Evolutionary conservation across 768 basidiomycete genomes (phyloP).

Genomic region (Epithele typhae): DNA sequence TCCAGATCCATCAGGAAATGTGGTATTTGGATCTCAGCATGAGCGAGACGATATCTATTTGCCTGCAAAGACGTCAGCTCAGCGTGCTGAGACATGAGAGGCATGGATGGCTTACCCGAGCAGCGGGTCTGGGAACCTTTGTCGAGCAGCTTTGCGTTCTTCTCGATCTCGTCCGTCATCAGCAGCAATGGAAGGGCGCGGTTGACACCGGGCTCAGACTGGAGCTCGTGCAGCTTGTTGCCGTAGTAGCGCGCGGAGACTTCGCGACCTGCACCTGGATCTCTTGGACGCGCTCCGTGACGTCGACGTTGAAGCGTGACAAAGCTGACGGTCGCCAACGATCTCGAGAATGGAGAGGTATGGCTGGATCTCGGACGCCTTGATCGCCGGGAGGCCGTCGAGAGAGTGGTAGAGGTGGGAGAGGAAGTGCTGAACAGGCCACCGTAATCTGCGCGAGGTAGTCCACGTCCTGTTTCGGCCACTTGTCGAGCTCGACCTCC

Average conservation of each 20-base stretch:
- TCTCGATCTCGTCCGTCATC: conserved; percentile 89
- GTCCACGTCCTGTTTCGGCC: conserved; percentile 84
- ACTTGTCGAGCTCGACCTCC: conserved; percentile 68
- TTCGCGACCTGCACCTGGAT: conserved; percentile 58
- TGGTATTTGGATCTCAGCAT: conserved; percentile 64
- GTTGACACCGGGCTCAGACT: conserved; percentile 71
- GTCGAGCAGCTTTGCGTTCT: conserved; percentile 74
- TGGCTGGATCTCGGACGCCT: conserved; percentile 62
- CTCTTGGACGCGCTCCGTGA: conserved; percentile 60
- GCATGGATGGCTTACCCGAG: conserved; percentile 53
- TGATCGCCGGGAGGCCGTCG: conserved; percentile 71
- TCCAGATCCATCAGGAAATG: conserved; percentile 64
- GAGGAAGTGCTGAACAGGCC: conserved; percentile 84
- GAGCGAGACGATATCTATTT: conserved; percentile 72
- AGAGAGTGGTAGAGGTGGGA: conserved; percentile 80
- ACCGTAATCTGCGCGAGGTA: conserved; percentile 66
- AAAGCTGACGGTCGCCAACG: conserved; percentile 68
- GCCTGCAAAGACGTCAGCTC: conserved; percentile 35
- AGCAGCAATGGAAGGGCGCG: conserved; percentile 75
- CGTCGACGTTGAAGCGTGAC: conserved; percentile 70
- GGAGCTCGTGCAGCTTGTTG: conserved; percentile 57
- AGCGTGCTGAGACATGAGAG: background rate
- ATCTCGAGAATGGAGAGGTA: conserved; percentile 67
- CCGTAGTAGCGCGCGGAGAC: conserved; percentile 61
- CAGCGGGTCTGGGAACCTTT: conserved; percentile 83